phyloP scores from a whole-genome alignment of 805 yeast species.

The Starmerella sp. region DNA sequence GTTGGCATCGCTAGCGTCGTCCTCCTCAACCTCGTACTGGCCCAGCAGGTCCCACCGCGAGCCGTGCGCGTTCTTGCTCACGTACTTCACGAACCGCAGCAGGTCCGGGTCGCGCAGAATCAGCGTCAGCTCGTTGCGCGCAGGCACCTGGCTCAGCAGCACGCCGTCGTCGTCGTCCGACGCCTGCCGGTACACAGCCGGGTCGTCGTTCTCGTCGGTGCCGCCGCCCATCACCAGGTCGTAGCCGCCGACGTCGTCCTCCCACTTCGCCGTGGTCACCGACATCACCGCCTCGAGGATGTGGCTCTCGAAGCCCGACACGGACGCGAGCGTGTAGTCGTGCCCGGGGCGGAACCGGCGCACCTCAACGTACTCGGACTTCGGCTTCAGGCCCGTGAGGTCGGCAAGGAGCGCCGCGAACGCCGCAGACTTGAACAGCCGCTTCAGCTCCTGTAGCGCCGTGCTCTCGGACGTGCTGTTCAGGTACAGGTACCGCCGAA shows the following conservation, averaged over 20 bases:
- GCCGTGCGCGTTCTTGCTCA: constrained; percentile 76
- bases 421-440: constrained; percentile 47
- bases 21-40: constrained; percentile 61
- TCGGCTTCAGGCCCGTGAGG: constrained; percentile 49
- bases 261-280: constrained; percentile 85
- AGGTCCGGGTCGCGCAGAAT: constrained; percentile 77
- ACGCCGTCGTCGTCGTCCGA: constrained; percentile 60
- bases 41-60: constrained; percentile 83
- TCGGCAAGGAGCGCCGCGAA: constrained; percentile 59
- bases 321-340: constrained; percentile 85
- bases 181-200: constrained; percentile 64
- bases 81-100: constrained; percentile 86
- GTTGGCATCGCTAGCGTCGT: constrained; percentile 32
- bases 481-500: constrained; percentile 73
- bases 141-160: constrained; percentile 65
- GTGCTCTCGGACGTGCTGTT: constrained; percentile 36
- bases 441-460: constrained; percentile 34
- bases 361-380: constrained; percentile 56
- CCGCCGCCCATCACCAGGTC: constrained; percentile 65
- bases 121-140: constrained; percentile 68
- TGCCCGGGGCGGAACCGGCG: constrained; percentile 91
- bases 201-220: constrained; percentile 48
- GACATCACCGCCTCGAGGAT: constrained; percentile 69
- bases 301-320: constrained; percentile 34
- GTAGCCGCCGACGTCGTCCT: constrained; percentile 77